Evolutionary conservation across 257 asterid genomes (phyloP).

Genomic region (Solanum chilense): DNA sequence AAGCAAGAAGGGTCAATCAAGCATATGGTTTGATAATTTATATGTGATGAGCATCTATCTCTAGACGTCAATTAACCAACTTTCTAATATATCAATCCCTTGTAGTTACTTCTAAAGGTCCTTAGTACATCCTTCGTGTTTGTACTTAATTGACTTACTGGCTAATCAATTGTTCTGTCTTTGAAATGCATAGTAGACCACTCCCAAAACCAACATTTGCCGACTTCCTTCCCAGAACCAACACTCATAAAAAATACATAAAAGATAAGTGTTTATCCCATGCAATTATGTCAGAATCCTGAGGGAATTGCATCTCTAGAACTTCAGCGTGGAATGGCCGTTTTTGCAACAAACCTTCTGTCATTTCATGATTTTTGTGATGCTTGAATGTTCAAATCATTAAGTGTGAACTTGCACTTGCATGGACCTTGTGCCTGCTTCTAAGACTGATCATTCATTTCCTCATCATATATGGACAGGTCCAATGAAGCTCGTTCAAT

Average conservation of each 20-base stretch:
- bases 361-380: neutral
- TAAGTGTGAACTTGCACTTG: neutral
- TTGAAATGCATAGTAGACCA: neutral
- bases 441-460: neutral
- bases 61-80: neutral
- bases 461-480: constrained; percentile 21
- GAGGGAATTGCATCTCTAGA: neutral
- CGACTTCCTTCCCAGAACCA: neutral
- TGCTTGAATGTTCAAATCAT: neutral
- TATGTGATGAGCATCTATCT: neutral
- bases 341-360: neutral
- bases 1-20: neutral
- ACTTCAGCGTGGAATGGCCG: neutral
- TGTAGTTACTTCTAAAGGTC: neutral
- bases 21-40: neutral
- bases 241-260: neutral
- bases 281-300: neutral
- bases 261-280: neutral
- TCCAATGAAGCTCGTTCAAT: constrained; percentile 61
- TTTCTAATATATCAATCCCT: neutral
- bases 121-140: neutral
- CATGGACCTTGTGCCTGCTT: neutral
- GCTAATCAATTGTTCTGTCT: neutral
- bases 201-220: neutral
- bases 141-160: neutral